Conservation (phyloP, 2,329 filamentous ascomycete genomes). For the Xylaria sp. region DNA sequence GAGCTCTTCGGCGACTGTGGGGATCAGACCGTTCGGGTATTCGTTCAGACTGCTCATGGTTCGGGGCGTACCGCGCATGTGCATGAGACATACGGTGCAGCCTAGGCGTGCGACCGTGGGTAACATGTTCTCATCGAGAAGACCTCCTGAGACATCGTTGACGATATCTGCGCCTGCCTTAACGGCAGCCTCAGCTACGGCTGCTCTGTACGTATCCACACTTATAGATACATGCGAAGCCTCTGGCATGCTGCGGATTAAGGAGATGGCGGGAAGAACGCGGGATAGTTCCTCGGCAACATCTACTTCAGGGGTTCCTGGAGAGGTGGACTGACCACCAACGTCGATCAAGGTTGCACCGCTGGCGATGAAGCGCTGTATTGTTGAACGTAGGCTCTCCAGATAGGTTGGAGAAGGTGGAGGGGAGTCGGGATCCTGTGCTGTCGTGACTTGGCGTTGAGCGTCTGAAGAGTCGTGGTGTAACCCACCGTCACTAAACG, state of each 20-base stretch:
- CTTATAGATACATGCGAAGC: conserved; percentile 65
- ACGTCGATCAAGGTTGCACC: conserved; percentile 86
- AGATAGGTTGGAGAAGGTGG: conserved; percentile 20
- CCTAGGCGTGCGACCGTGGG: conserved; percentile 69
- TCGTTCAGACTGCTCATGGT: conserved; percentile 69
- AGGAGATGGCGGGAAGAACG: conserved; percentile 70
- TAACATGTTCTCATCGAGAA: conserved; percentile 76
- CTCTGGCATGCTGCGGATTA: conserved; percentile 63
- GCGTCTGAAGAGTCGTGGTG: conserved; percentile 37
- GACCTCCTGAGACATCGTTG: conserved; percentile 87
- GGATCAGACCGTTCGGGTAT: conserved; percentile 48
- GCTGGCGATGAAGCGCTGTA: conserved; percentile 55
- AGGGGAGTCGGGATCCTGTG: neutral
- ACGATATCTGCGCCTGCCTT: conserved; percentile 81
- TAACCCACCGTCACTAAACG: conserved; percentile 84
- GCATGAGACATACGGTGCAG: conserved; percentile 79
- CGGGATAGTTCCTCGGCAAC: conserved; percentile 70
- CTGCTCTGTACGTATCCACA: conserved; percentile 86
- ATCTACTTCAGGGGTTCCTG: conserved; percentile 62
- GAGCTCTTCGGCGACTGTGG: conserved; percentile 57
- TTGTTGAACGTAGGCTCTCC: conserved; percentile 51
- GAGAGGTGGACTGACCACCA: conserved; percentile 88
- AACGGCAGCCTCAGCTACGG: conserved; percentile 72
- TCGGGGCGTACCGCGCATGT: conserved; percentile 82
- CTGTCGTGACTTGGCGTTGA: neutral